Percentiles rank a stretch among this genome's conserved stretches.
Evolutionary conservation across 1,284 basidiomycete species (phyloP).

Genomic region (Irpex rosettiformis): DNA sequence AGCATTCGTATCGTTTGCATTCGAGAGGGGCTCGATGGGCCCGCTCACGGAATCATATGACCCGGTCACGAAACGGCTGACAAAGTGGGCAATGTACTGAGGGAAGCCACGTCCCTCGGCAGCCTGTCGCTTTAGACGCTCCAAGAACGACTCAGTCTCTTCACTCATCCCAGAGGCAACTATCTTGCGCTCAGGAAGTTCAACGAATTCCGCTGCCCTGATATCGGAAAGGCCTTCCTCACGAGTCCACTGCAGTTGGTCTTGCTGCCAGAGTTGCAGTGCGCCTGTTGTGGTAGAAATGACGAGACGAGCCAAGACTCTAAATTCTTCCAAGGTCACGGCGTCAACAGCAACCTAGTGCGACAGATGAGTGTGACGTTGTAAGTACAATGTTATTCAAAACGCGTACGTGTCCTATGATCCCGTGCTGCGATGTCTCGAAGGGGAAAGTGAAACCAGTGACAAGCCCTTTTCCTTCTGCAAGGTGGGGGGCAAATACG

Average conservation of each 20-base stretch:
- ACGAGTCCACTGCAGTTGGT: constrained; percentile 68
- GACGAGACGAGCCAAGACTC: constrained; percentile 47
- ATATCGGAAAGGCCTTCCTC: constrained; percentile 81
- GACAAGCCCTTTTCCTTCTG: constrained; percentile 52
- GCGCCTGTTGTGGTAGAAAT: constrained; percentile 74
- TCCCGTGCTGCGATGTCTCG: constrained; percentile 69
- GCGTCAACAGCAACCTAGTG: constrained; percentile 55
- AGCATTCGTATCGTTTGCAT: constrained; percentile 31
- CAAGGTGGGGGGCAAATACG: constrained; percentile 53
- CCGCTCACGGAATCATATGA: constrained; percentile 55
- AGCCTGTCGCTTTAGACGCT: constrained; percentile 58
- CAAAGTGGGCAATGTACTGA: constrained; percentile 64
- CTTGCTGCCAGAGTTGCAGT: constrained; percentile 72
- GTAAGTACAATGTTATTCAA: constrained; percentile 7
- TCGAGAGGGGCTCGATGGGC: constrained; percentile 35
- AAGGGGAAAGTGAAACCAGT: constrained; percentile 71
- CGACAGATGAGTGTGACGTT: constrained; percentile 10
- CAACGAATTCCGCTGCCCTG: constrained; percentile 66
- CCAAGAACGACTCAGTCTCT: constrained; percentile 54
- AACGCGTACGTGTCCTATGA: constrained; percentile 60
- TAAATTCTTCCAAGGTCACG: constrained; percentile 38
- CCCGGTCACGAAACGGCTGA: constrained; percentile 69
- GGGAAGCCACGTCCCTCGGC: constrained; percentile 70
- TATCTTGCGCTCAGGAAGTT: constrained; percentile 69
- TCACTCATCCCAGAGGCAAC: constrained; percentile 34